A percentile compares a stretch with the other conserved stretches of the same genome.
phyloP scores from a whole-genome alignment of 768 basidiomycete genomes.

The Collybia mongolica region DNA sequence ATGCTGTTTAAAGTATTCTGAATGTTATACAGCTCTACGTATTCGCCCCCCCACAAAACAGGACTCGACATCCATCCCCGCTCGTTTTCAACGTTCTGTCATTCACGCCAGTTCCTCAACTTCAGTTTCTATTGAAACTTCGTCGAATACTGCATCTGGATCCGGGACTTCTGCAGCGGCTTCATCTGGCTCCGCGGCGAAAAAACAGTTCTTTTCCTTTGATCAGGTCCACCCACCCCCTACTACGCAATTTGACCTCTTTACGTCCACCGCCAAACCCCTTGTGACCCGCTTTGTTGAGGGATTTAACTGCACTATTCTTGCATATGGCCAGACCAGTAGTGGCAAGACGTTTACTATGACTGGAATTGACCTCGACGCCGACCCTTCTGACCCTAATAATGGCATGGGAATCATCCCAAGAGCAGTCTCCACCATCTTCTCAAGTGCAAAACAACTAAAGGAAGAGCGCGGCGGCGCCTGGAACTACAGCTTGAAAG shows the following conservation, averaged over 20 bases:
- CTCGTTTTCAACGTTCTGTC: conserved; percentile 90
- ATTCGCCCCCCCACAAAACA: conserved; percentile 87
- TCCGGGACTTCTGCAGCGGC: conserved; percentile 50
- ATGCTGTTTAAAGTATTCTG: conserved; percentile 13
- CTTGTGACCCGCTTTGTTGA: conserved; percentile 86
- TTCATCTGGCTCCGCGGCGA: conserved; percentile 46
- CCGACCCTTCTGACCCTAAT: conserved; percentile 76
- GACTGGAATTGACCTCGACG: conserved; percentile 92
- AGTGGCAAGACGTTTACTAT: conserved; percentile 98
- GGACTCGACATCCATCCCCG: conserved; percentile 84
- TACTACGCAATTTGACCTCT: conserved; percentile 83
- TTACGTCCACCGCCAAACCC: conserved; percentile 79
- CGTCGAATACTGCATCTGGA: conserved; percentile 47
- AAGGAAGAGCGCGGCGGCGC: conserved; percentile 72
- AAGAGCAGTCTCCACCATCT: conserved; percentile 87
- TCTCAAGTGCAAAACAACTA: conserved; percentile 70
- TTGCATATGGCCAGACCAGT: conserved; percentile 97
- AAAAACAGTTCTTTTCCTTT: conserved; percentile 87
- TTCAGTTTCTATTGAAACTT: conserved; percentile 81
- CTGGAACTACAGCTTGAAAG: conserved; percentile 82
- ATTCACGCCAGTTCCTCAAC: conserved; percentile 75
- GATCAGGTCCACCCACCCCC: conserved; percentile 92
- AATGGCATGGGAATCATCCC: conserved; percentile 96
- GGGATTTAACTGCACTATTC: conserved; percentile 96
- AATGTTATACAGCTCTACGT: conserved; percentile 61